Evolutionary conservation across 2,329 filamentous ascomycete genomes (phyloP), one percentile per base, ranked within the genome.

Genomic region (Sarocladiaceae sp.): DNA sequence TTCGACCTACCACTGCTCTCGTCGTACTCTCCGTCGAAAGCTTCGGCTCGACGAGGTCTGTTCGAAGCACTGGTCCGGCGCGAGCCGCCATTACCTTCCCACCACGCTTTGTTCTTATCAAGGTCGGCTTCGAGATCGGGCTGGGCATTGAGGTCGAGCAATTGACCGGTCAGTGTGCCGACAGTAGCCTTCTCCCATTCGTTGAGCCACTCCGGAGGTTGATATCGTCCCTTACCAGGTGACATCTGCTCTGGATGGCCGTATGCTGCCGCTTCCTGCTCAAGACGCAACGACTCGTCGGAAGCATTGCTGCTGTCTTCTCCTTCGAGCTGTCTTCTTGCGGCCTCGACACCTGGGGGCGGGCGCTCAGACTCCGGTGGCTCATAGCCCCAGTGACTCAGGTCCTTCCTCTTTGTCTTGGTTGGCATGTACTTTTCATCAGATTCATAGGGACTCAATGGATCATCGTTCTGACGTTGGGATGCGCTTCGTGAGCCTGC

Each of bases 141-240:
- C 6, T 65, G 60, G 7, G 67, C 62, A 46, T 72, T 68, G 24
- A 86, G 72, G 47, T 86, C 78, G 23, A 88, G 70, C 42, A 85
- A 63, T 1, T 68, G 59, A 2, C 76, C 73, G 1, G 71, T 69
- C 3, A 88, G 65, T 6, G 73, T 74, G 26, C 82, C 83, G 26
- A 82, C 70, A 0, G 76, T 78, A 6, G 74, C 82, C 55, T 80
- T 80, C 57, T 76, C 82, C 84, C 85, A 89, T 57, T 90, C 85
- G 26, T 86, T 76, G 6, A 90, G 66, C 55, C 78, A 80, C 45
- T 68, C 64, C 0, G 78, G 72, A 3, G 76, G 68, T 23, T 77
- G 63, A 56, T 86, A 88, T 29, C 76, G 60, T 13, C 74, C 74
- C 44, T 74, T 62, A 26, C 76, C 69, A 9, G 75, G 74, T 27